Base-by-base conservation (phyloP, 805 yeast species). In the Nakazawaea laoshanensis region DNA sequence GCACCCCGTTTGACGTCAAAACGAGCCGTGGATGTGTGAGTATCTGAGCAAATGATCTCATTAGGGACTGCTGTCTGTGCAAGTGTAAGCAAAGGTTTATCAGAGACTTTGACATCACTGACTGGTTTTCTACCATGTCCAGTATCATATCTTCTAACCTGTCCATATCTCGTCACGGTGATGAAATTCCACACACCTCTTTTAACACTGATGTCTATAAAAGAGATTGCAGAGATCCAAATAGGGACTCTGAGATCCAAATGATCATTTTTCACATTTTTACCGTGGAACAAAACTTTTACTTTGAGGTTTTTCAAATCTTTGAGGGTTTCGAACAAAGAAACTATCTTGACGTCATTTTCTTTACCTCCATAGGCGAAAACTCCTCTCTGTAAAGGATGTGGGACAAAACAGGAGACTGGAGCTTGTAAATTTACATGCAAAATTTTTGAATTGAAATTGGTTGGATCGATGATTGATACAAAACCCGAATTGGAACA, bases 321-420 rank as follows among this genome's bases (percentile, higher is more conserved):
- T 7, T 43, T 33, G 10, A 35, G 30, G 13, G 45, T 38, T 2
- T 50, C 50, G 31, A 55, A 59, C 15, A 73, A 40, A 27, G 58
- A 43, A 29, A 70, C 51, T 14, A 78, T 55, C 32, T 70, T 70
- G 4, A 83, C 57, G 50, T 84, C 88, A 38, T 75, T 75, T 45
- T 87, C 94, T 48, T 84, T 74, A 19, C 97, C 98, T 22, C 96
- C 96, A 46, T 63, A 72, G 1, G 92, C 95, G 53, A 82, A 74
- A 2, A 76, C 52, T 15, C 72, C 70, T 6, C 52, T 50, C 14
- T 61, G 64, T 11, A 52, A 46, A 3, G 76, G 77, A 45, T 74
- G 74, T 20, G 57, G 51, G 9, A 54, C 50, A 47, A 69, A 70
- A 23, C 74, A 53, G 36, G 64, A 57, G 25, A 78, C 50, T 5